Evolutionary conservation across 768 basidiomycete species (phyloP).

Genomic region (Collybiopsis confluens): DNA sequence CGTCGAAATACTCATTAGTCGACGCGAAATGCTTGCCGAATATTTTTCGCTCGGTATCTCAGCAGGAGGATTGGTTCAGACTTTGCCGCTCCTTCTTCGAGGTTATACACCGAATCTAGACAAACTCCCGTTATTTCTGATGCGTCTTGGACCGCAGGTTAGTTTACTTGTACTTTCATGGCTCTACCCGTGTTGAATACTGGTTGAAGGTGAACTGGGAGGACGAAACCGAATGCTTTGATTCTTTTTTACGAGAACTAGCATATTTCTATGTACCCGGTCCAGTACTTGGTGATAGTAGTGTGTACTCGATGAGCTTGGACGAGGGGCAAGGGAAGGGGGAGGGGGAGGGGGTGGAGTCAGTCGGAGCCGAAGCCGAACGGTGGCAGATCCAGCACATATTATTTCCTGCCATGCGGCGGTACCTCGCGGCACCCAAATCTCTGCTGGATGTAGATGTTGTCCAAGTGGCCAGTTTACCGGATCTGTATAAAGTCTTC

Average conservation of each 20-base stretch:
- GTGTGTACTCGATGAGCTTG: too few relatives aligned
- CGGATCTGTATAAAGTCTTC: conserved; percentile 92
- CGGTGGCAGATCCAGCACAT: conserved; percentile 90
- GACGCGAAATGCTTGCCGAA: conserved; percentile 83
- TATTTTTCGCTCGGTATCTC: conserved; percentile 84
- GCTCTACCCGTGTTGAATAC: not conserved
- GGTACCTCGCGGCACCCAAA: conserved; percentile 67
- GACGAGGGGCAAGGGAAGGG: too few relatives aligned
- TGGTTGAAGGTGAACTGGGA: conserved; percentile 78
- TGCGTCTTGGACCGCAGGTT: conserved; percentile 92
- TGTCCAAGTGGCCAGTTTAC: conserved; percentile 84
- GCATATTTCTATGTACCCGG: conserved; percentile 88
- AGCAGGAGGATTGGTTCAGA: conserved; percentile 61
- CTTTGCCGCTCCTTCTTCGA: conserved; percentile 75
- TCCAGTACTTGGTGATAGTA: conserved; percentile 24
- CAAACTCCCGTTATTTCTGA: conserved; percentile 82
- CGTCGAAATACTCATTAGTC: conserved; percentile 48
- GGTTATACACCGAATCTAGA: conserved; percentile 91
- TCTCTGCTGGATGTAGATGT: conserved; percentile 68
- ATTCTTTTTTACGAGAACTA: conserved; percentile 80
- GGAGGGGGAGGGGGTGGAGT: not conserved
- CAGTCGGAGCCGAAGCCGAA: conserved; percentile 40
- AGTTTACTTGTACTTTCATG: conserved; percentile 8
- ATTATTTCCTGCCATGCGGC: conserved; percentile 81
- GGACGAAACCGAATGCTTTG: conserved; percentile 81